A percentile compares a stretch with the other conserved stretches of the same genome.
These are phyloP conservation scores for Tetrahymena thermophila DNA, from an alignment of 73 alveolate genomes.

Conservation along the genomic window DNA sequence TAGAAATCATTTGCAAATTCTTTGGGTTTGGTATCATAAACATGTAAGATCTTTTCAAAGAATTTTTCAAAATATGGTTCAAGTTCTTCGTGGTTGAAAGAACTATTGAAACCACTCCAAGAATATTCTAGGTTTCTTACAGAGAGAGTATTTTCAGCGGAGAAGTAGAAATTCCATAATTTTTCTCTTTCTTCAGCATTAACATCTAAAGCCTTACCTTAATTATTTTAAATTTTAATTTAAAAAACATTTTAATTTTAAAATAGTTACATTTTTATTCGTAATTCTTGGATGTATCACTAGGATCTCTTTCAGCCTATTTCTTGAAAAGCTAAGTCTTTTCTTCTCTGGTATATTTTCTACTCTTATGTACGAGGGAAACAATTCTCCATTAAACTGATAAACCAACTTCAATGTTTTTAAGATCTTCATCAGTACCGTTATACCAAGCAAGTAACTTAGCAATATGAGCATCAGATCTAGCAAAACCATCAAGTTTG, in stretches of 20 bases:
- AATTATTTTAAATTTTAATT: not conserved
- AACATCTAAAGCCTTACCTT: slow-evolving; percentile 1
- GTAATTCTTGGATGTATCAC: not conserved
- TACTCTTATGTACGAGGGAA: not conserved
- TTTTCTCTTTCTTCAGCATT: slow-evolving; percentile 22
- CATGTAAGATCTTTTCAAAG: slow-evolving; percentile 7
- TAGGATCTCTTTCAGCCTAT: not conserved
- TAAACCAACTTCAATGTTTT: slow-evolving; percentile 10
- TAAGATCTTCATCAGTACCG: slow-evolving; percentile 15
- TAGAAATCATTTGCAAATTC: slow-evolving; percentile 25
- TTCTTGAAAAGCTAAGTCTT: not conserved
- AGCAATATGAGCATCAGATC: slow-evolving; percentile 10
- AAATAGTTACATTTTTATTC: not conserved
- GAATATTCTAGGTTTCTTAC: slow-evolving; percentile 14
- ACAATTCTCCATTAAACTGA: slow-evolving; percentile 33
- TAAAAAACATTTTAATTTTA: not conserved
- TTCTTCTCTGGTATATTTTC: slow-evolving; percentile 3
- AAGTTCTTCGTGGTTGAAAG: not conserved
- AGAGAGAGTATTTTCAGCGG: slow-evolving; percentile 23
- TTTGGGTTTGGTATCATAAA: slow-evolving; percentile 3
- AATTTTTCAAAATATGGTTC: slow-evolving; percentile 27
- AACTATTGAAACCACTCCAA: slow-evolving; percentile 35
- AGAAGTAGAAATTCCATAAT: slow-evolving; percentile 10
- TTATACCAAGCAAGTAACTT: slow-evolving; percentile 9
- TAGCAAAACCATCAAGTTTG: slow-evolving; percentile 11